Evolutionary conservation across 257 asterid genomes (phyloP), one percentile per base, ranked within the genome.

Genomic region (Gynochthodes officinalis): DNA sequence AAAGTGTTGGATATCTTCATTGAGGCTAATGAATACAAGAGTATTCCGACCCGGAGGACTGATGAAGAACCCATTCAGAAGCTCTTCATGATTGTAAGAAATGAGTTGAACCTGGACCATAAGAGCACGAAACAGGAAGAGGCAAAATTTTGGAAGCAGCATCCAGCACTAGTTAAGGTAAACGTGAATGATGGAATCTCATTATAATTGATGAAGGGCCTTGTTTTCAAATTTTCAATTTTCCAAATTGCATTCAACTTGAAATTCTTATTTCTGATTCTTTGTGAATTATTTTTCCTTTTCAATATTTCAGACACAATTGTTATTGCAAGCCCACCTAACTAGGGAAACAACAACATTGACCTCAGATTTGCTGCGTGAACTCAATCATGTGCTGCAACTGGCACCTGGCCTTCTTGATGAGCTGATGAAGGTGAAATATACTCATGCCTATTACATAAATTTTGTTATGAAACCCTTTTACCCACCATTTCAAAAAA

Each of bases 111-210:
- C 85, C 75, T 88, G 78, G 96, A 89, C 70, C 88, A 87, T n/a
- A 91, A 93, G 90, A 93, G 83, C 77, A 78, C 77, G 23, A 89
- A 78, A 61, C 93, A 84, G 78, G 99, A 94, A 70, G 97, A 91
- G 83, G 87, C 93, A 44, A 94, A 94, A 79, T 94, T 88, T 78
- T 94, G 96, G 96, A 89, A 89, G 85, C 96, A 85, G 85, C 96
- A 89, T 73, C 97, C 97, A 0, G 89, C 93, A 42, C 78, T 82
- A 74, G 83, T 88, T 78, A 94, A 91, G 96, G 99, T 89, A 81
- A 79, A 65, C 25, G 23, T 32, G 53, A 5, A 18, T 32, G 78
- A 81, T 57, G 68, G 42, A 53, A 35, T 44, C 37, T 55, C 64
- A 39, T 69, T 15, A 55, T 70, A 52, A 25, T 14, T 15, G 19